phyloP scores from a whole-genome alignment of 164 flowering plant genomes.

The Annona cherimola region DNA sequence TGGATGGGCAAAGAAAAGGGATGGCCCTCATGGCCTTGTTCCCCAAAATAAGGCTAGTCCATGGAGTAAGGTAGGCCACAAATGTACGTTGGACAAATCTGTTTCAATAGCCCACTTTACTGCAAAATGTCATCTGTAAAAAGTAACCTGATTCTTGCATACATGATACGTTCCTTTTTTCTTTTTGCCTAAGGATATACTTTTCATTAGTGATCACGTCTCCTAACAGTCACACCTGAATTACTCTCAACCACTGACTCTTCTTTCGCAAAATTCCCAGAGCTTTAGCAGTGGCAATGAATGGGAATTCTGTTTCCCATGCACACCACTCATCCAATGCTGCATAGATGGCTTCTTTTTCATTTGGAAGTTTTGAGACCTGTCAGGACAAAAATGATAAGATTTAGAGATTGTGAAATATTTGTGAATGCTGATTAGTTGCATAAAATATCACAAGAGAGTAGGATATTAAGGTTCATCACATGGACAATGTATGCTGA shows the following conservation, averaged over 20 bases:
- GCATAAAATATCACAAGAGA: not conserved
- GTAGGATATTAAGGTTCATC: not conserved
- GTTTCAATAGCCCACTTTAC: not conserved
- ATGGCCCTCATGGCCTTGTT: no score
- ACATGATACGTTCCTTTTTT: not conserved
- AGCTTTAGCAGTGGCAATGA: slow-evolving; percentile 88
- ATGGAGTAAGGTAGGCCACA: not conserved
- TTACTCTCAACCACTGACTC: slow-evolving; percentile 68
- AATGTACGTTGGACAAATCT: not conserved
- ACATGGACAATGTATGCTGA: not conserved
- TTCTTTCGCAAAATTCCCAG: slow-evolving; percentile 58
- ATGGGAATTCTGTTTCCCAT: slow-evolving; percentile 90
- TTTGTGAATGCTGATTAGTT: not conserved
- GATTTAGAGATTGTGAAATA: not conserved
- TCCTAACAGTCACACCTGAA: slow-evolving; percentile 47
- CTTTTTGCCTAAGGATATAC: not conserved
- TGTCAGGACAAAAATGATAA: slow-evolving; percentile 17
- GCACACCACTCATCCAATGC: slow-evolving; percentile 92
- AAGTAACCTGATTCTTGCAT: not conserved
- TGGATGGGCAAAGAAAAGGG: no score
- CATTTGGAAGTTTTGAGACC: slow-evolving; percentile 77
- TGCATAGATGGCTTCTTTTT: slow-evolving; percentile 76
- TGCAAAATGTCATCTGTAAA: not conserved
- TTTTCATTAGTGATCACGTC: not conserved
- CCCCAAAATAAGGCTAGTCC: no score